Evolutionary conservation across 1,284 basidiomycete genomes (phyloP).

Genomic region (Trichosporon sp.): DNA sequence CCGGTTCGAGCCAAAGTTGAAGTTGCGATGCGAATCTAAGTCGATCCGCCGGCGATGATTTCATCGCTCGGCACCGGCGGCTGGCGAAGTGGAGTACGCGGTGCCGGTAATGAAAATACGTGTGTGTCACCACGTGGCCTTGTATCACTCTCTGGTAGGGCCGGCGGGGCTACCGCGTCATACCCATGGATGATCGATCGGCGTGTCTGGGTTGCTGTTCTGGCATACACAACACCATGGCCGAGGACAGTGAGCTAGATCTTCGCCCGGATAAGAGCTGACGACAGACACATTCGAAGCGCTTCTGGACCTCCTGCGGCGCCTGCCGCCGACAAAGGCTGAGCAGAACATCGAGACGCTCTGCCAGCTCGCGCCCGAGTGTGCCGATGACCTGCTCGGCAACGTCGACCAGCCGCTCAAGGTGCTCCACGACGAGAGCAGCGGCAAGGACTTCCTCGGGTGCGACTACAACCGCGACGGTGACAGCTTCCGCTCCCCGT

Average conservation of each 20-base stretch:
- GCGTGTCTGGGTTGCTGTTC: not conserved
- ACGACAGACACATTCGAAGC: constrained; percentile 56
- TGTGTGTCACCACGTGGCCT: not conserved
- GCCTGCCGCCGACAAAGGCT: constrained; percentile 85
- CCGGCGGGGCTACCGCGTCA: not conserved
- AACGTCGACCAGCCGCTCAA: constrained; percentile 93
- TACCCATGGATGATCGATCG: not conserved
- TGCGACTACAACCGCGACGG: constrained; percentile 98
- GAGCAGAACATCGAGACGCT: constrained; percentile 82
- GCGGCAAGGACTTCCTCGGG: constrained; percentile 80
- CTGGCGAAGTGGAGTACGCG: not conserved
- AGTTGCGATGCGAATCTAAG: not conserved
- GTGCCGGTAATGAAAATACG: constrained; percentile 5
- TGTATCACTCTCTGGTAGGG: not conserved
- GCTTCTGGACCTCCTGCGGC: constrained; percentile 91
- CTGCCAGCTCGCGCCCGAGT: constrained; percentile 80
- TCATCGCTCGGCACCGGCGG: not conserved
- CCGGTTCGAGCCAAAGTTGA: no score
- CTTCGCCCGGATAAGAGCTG: not conserved
- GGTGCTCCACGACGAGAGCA: constrained; percentile 65
- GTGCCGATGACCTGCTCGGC: constrained; percentile 89
- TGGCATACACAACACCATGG: constrained; percentile 9
- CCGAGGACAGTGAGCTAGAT: constrained; percentile 16
- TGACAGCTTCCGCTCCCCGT: constrained; percentile 90
- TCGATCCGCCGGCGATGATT: not conserved